phyloP scores from a whole-genome alignment of 306 rosid species.

The Parietaria judaica region DNA sequence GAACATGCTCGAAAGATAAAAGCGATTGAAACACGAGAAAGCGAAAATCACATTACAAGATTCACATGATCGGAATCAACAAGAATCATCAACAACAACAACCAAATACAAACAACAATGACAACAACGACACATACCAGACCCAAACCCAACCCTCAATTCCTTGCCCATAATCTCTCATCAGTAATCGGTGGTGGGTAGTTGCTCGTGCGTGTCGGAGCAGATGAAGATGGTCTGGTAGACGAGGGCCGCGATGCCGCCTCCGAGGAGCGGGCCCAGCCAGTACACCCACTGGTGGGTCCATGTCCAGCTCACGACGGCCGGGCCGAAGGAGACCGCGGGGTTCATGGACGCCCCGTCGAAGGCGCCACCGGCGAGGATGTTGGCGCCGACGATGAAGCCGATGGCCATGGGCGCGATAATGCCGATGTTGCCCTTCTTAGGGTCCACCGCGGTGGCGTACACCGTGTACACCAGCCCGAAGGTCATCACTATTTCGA shows the following conservation, averaged over 20 bases:
- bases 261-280: constrained; percentile 58
- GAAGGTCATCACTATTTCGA: constrained; percentile 77
- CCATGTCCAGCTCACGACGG: constrained; percentile 80
- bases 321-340: constrained; percentile 77
- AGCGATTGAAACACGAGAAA: constrained; percentile 6
- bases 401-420: constrained; percentile 83
- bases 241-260: constrained; percentile 53
- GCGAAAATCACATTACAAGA: constrained; percentile 21
- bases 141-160: not conserved
- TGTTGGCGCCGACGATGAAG: constrained; percentile 74
- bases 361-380: constrained; percentile 76
- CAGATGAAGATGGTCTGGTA: constrained; percentile 48
- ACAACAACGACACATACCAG: constrained; percentile 8
- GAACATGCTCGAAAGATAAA: not conserved
- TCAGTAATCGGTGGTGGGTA: constrained; percentile 46
- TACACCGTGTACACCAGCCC: constrained; percentile 75
- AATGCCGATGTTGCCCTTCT: constrained; percentile 55
- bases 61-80: constrained; percentile 15
- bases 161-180: too few species aligned
- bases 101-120: constrained; percentile 23
- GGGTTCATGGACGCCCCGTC: constrained; percentile 90
- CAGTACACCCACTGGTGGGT: constrained; percentile 72
- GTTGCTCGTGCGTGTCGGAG: constrained; percentile 45
- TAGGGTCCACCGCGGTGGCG: constrained; percentile 67
- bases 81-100: constrained; percentile 9